Percentiles rank a stretch among this genome's conserved stretches.
Evolutionary conservation across 495 filamentous ascomycete species (phyloP).

Genomic region (Diplogelasinospora grovesii): DNA sequence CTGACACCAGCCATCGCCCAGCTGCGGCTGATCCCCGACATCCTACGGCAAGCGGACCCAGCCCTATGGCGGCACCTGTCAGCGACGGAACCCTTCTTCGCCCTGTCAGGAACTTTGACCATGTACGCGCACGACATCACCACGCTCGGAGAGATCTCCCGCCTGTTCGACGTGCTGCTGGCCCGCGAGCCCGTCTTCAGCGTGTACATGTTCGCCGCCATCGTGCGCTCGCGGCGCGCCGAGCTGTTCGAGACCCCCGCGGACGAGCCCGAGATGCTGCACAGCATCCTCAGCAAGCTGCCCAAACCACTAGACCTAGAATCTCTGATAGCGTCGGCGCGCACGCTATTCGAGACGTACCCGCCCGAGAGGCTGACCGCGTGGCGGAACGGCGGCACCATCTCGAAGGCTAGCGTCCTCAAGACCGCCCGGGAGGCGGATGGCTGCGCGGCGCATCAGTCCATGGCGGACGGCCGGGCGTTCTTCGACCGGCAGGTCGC

Average conservation of each 20-base stretch:
- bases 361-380: slow-evolving; percentile 66
- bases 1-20: slow-evolving; percentile 76
- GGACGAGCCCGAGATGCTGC: slow-evolving; percentile 92
- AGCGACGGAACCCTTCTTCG: slow-evolving; percentile 80
- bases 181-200: slow-evolving; percentile 78
- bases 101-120: slow-evolving; percentile 80
- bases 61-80: slow-evolving; percentile 65
- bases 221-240: slow-evolving; percentile 68
- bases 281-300: slow-evolving; percentile 80
- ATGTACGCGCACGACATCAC: slow-evolving; percentile 95
- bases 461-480: slow-evolving; percentile 50
- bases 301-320: slow-evolving; percentile 82
- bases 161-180: slow-evolving; percentile 85
- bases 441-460: slow-evolving; percentile 14
- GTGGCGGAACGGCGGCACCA: slow-evolving; percentile 64
- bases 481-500: slow-evolving; percentile 63
- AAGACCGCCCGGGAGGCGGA: slow-evolving; percentile 61
- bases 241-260: slow-evolving; percentile 75
- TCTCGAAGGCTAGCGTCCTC: slow-evolving; percentile 71
- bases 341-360: slow-evolving; percentile 51
- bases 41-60: slow-evolving; percentile 63
- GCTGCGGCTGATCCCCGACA: slow-evolving; percentile 74
- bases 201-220: slow-evolving; percentile 86
- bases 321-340: slow-evolving; percentile 57
- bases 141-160: slow-evolving; percentile 77